Evolutionary conservation across 768 basidiomycete species (phyloP).

Genomic region (Mycena metata): DNA sequence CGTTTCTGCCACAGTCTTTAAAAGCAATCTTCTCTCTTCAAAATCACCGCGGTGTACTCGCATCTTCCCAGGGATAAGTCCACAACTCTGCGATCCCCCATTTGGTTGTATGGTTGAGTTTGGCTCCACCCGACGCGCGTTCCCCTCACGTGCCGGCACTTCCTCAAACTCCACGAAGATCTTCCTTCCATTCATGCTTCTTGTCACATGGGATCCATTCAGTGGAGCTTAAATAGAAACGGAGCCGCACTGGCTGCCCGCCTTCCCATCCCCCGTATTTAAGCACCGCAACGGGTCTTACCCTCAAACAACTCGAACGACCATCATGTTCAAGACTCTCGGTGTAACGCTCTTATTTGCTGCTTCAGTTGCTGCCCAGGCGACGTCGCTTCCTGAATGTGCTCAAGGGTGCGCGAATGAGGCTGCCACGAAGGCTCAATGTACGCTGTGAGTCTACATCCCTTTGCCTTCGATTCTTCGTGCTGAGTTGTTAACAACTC

Average conservation of each 20-base stretch:
- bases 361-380: constrained; percentile 14
- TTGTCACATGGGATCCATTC: not conserved
- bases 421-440: constrained; percentile 13
- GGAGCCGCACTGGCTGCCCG: not conserved
- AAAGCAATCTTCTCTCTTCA: too few species aligned
- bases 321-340: not conserved
- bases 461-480: not conserved
- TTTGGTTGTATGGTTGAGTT: too few species aligned
- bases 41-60: too few species aligned
- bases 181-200: too few species aligned
- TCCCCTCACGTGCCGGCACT: too few species aligned
- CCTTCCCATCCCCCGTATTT: not conserved
- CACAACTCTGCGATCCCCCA: too few species aligned
- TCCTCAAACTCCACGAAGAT: too few species aligned
- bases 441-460: constrained; percentile 20
- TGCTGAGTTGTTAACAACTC: not conserved
- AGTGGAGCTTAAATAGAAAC: constrained; percentile 5
- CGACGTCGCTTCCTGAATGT: constrained; percentile 21
- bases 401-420: constrained; percentile 24
- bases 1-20: too few species aligned
- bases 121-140: too few species aligned
- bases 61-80: too few species aligned
- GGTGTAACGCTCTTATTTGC: not conserved
- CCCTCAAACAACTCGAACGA: not conserved
- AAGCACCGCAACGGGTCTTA: not conserved